Base-by-base conservation (phyloP, 1,284 basidiomycete species). In the Schizophyllum commune region DNA sequence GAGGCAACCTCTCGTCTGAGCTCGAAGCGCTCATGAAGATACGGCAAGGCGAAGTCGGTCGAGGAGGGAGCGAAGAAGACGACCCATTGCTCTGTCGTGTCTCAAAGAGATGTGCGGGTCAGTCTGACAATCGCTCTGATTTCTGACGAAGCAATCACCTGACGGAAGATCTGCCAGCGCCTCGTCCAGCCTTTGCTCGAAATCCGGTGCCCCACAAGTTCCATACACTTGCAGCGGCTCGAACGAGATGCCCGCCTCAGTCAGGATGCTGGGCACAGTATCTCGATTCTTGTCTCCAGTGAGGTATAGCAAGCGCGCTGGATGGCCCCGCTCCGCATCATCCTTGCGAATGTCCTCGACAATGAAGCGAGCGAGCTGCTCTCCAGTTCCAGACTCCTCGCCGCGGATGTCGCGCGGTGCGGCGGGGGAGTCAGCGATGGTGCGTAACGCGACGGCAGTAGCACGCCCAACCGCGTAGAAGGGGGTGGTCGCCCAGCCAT, bases 281-380 rank as follows among this genome's bases (percentile, higher is more conserved):
- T 92, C 89, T 17, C 83, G 78, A 63, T 89, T 92, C 77, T 92
- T 93, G 77, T 93, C 91, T 17, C 91, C 91, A 5, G 83, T 88
- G 7, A 94, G 78, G 69, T 90, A 92, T 11, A 94, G 70, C 58
- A 93, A 66, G 51, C 67, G 75, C 52, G 63, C 67, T 34, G 67
- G 62, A 47, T 47, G 39, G 2, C 39, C 39, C 2, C 39, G 39
- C 8, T 11, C 17, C 2, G 39, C 39, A 47, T 47, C 39, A 56
- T 56, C 57, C 34, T 55, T 57, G 22, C 64, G 53, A 17, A 77
- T 61, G 59, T 86, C 81, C 0, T 72, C 66, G 51, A 86, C 67
- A 64, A 93, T 88, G 70, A 84, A 88, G 7, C 71, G 74, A 0
- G 84, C 90, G 17, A 94, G 81, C 55, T 77, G 74, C 66, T 87